Conservation (phyloP, 805 yeast species). For the Danielia reshetovae region DNA sequence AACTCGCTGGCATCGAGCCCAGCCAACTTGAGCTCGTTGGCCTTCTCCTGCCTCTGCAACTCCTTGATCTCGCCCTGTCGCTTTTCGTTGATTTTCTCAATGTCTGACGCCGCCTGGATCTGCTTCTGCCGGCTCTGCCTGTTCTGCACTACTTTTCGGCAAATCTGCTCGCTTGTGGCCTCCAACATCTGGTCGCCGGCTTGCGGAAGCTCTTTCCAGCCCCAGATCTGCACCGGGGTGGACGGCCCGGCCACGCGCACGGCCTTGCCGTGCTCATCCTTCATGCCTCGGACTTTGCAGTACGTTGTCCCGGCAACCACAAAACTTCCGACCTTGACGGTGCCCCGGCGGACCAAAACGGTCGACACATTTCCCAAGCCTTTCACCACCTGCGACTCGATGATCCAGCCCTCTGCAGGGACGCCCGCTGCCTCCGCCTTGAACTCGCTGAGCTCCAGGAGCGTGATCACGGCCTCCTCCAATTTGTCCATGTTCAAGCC, state of each 20-base stretch:
- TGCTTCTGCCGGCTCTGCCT: constrained; percentile 52
- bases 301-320: constrained; percentile 83
- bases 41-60: constrained; percentile 47
- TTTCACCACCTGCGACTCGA: constrained; percentile 78
- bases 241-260: constrained; percentile 76
- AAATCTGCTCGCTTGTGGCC: constrained; percentile 68
- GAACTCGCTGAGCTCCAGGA: constrained; percentile 80
- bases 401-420: constrained; percentile 79
- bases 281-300: constrained; percentile 78
- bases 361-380: constrained; percentile 88
- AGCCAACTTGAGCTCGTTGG: constrained; percentile 54
- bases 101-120: constrained; percentile 56
- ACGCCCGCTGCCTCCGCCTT: constrained; percentile 52
- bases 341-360: constrained; percentile 75
- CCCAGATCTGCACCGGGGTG: constrained; percentile 84
- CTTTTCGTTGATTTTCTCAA: constrained; percentile 67
- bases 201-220: constrained; percentile 91
- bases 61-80: constrained; percentile 54
- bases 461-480: constrained; percentile 82
- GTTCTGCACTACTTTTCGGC: constrained; percentile 69
- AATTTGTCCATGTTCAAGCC: constrained; percentile 86
- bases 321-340: constrained; percentile 63
- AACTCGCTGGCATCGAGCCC: constrained; percentile 56
- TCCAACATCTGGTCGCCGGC: constrained; percentile 85
- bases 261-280: constrained; percentile 65